Percentiles rank a stretch among this genome's conserved stretches.
Evolutionary conservation across 352 stramenopile species (phyloP).

Genomic region (Phytophthora sojae): DNA sequence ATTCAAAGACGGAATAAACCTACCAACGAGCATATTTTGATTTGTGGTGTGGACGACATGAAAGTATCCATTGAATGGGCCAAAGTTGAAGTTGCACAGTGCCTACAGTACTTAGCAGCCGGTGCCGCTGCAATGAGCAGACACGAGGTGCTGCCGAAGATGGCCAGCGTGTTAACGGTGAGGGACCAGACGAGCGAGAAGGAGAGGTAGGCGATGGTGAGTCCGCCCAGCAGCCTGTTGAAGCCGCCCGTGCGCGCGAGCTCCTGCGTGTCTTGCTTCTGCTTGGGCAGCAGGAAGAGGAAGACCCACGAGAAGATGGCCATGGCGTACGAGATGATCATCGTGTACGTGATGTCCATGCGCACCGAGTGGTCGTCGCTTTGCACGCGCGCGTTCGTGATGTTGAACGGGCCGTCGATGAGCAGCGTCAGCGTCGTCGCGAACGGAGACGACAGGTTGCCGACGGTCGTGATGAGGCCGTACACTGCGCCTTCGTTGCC

Average conservation of each 20-base stretch:
- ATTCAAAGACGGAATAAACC: not conserved
- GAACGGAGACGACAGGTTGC: slow-evolving; percentile 24
- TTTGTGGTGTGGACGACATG: not conserved
- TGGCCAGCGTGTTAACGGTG: slow-evolving; percentile 25
- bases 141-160: slow-evolving; percentile 29
- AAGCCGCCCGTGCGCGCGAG: slow-evolving; percentile 16
- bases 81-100: not conserved
- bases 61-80: slow-evolving; percentile 1
- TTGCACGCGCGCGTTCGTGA: slow-evolving; percentile 22
- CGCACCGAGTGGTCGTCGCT: slow-evolving; percentile 18
- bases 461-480: slow-evolving; percentile 24
- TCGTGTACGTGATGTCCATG: slow-evolving; percentile 27
- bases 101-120: no score
- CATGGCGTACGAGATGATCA: slow-evolving; percentile 27
- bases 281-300: slow-evolving; percentile 22
- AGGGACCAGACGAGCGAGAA: slow-evolving; percentile 29
- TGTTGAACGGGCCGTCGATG: slow-evolving; percentile 24
- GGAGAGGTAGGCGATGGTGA: slow-evolving; percentile 18
- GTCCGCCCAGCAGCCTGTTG: slow-evolving; percentile 13
- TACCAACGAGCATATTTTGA: not conserved
- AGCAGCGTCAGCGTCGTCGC: slow-evolving; percentile 19
- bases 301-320: slow-evolving; percentile 30
- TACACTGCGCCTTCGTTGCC: slow-evolving; percentile 27
- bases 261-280: slow-evolving; percentile 25
- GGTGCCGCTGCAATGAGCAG: slow-evolving; percentile 17